Base-by-base conservation (phyloP, 441 rosid species). In the Jatropha multifida region DNA sequence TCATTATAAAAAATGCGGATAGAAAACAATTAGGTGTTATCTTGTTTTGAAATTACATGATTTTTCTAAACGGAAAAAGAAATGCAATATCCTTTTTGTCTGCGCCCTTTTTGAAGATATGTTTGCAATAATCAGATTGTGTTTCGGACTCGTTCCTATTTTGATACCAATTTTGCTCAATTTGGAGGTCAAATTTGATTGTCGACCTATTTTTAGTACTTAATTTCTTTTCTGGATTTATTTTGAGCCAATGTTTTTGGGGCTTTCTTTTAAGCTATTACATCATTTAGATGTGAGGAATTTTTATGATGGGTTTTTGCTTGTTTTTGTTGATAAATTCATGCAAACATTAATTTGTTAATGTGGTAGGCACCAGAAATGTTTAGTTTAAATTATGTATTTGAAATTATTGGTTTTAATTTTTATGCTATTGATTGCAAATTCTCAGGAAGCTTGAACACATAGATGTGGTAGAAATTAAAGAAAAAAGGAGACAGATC, bases 1-100 rank as follows among this genome's bases (percentile, higher is more conserved):
- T 82, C 82, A 73, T 67, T 74, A 88, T 88, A 85, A 87, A 80
- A 93, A 93, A 83, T 90, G 85, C 59, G 88, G 86, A 65, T 78
- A n/a, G n/a, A 79, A 77, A 51, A 72, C 61, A 75, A 72, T 15
- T 83, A 81, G 75, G 46, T 38, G 56, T 60, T 67, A n/a, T 20
- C 7, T 20, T 42, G 20, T 65, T 55, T 42, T 27, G n/a, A 18
- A 20, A 0, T 71, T 63, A 17, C 46, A 23, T 77, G 67, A 40
- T 49, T 61, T 49, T 3, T 1, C 1, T 37, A 11, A n/a, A n/a
- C n/a, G n/a, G 14, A 18, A 51, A 27, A 63, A 56, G 9, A 37
- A 54, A 38, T 12, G 20, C 38, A 51, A 64, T 17, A 63, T 56
- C 66, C n/a, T n/a, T 2, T 49, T 49, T 44, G 32, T 10, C 32